Evolutionary conservation across 805 yeast genomes (phyloP).

Genomic region (Starmerella vitae): DNA sequence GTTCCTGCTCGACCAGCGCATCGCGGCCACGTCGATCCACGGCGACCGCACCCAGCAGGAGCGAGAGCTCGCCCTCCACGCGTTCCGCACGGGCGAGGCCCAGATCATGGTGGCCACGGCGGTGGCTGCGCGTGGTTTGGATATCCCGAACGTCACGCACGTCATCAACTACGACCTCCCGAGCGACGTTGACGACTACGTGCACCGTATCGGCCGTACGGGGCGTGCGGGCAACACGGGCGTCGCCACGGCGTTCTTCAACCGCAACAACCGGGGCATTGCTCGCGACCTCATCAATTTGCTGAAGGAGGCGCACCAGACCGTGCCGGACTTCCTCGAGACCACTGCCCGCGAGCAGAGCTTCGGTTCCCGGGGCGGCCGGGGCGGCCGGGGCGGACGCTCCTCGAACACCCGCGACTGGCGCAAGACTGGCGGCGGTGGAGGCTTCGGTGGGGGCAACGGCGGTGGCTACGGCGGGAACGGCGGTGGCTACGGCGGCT

Average conservation of each 20-base stretch:
- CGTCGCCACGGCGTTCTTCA: conserved; percentile 95
- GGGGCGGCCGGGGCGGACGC: conserved; percentile 38
- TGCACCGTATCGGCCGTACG: conserved; percentile 99
- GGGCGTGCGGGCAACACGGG: conserved; percentile 99
- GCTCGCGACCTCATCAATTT: conserved; percentile 78
- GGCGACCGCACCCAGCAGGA: conserved; percentile 98
- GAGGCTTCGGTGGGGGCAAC: conserved; percentile 22
- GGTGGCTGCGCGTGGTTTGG: conserved; percentile 99
- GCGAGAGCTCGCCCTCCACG: conserved; percentile 93
- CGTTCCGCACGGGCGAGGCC: conserved; percentile 82
- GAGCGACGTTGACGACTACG: conserved; percentile 93
- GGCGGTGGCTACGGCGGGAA: conserved; percentile 11
- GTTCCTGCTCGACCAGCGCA: conserved; percentile 72
- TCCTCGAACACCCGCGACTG: conserved; percentile 26
- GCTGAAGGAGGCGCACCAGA: conserved; percentile 93
- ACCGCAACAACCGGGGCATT: conserved; percentile 84
- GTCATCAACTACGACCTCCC: conserved; percentile 97
- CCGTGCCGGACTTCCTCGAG: conserved; percentile 78
- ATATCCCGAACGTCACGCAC: conserved; percentile 96
- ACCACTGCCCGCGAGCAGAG: conserved; percentile 66
- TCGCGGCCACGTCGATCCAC: conserved; percentile 97
- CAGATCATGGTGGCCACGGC: conserved; percentile 97
- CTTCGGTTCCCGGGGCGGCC: conserved; percentile 41
- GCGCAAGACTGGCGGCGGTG: conserved; percentile 22
- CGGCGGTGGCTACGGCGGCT: conserved; percentile 21